Evolutionary conservation across 495 filamentous ascomycete genomes (phyloP), one percentile per base, ranked within the genome.

Genomic region (Penicillium soppii): DNA sequence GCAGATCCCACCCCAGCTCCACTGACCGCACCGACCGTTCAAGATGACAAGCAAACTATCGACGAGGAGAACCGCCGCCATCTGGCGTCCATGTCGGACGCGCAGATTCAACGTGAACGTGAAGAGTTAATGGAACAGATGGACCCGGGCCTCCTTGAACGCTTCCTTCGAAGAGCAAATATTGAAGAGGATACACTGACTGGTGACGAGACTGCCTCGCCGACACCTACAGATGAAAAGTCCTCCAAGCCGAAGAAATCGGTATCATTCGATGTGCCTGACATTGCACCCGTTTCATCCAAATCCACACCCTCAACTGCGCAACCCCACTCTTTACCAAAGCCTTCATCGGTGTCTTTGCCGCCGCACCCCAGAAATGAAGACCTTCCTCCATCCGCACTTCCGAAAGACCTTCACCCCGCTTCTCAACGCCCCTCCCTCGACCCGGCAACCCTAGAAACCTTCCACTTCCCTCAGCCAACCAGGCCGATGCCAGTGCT

Each of bases 11-110:
- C 13, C 0, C n/a, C n/a, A n/a, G n/a, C n/a, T n/a, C n/a, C n/a
- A n/a, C 9, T 23, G 4, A 37, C 36, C 15, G 6, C 39, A 37
- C 41, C 50, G 19, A 26, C 52, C 5, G 50, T 65, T 27, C 70
- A 75, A 36, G 71, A 73, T 44, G 76, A 95, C 58, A 83, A 82
- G 54, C 66, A 71, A 38, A 67, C 72, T 1, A 97, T 98, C 57
- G 86, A 88, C 60, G 78, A 87, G 59, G 89, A 97, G 58, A 98
- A 97, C 63, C 78, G 73, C 15, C 80, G 83, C 46, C 78, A 81
- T 39, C 61, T 98, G 37, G 85, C 85, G 7, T 72, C 77, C 9
- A 96, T 98, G 94, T 89, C 90, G 17, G 69, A 81, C 0, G 76
- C 82, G 26, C 87, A 96, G 65, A 96, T 97, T 40, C 81, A 87